Conservation (phyloP, 768 basidiomycete genomes). For the Tephrocybe sp. region DNA sequence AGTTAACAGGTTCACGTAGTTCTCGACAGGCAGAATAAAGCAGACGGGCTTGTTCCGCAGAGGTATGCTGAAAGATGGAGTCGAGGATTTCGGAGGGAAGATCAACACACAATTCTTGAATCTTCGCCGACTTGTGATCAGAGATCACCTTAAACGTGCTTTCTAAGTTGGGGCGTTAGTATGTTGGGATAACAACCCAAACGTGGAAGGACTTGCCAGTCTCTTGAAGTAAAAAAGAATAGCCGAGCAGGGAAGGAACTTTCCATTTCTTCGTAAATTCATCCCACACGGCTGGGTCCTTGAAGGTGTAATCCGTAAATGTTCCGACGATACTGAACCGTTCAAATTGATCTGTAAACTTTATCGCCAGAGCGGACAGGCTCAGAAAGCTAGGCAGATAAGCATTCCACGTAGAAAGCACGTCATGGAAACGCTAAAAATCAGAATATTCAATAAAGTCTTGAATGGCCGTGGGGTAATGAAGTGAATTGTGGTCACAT, state of each 20-base stretch:
- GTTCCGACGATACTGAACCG: too few relatives aligned
- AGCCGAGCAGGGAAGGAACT: background rate
- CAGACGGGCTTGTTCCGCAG: background rate
- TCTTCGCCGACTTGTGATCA: background rate
- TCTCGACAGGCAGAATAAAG: background rate
- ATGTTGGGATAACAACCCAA: background rate
- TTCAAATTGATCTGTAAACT: background rate
- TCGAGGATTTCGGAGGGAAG: conserved; percentile 1
- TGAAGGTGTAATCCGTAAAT: background rate
- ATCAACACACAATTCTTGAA: conserved; percentile 1
- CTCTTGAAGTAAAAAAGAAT: background rate
- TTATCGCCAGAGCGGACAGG: background rate
- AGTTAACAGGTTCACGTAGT: too few relatives aligned
- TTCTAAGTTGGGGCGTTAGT: background rate
- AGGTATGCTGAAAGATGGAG: background rate
- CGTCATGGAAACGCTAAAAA: background rate
- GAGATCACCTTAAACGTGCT: background rate
- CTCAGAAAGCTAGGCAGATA: background rate
- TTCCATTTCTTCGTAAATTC: background rate
- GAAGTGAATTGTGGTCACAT: background rate
- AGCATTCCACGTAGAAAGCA: background rate
- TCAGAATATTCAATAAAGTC: too few relatives aligned
- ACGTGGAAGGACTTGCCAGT: background rate
- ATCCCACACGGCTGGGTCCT: background rate
- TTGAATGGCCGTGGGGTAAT: background rate